phyloP scores from a whole-genome alignment of 192 early-diverging fungal genomes.

The Podochytrium sp. region DNA sequence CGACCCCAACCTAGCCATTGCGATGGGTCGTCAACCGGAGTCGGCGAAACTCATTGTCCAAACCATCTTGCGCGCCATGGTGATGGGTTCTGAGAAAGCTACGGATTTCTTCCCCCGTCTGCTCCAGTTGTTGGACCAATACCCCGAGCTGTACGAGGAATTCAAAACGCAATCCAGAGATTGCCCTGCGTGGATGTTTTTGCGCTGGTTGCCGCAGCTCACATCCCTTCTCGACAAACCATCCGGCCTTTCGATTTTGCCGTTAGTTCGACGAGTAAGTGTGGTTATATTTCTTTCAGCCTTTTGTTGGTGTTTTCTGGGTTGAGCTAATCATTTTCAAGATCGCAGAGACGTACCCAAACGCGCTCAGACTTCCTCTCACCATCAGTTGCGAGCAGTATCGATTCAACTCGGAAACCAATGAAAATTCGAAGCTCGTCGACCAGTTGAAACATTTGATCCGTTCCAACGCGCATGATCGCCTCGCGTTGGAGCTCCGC shows the following conservation, averaged over 20 bases:
- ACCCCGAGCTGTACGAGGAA: conserved; percentile 51
- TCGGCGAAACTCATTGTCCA: conserved; percentile 43
- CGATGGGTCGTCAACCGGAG: background rate
- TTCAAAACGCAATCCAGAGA: conserved; percentile 31
- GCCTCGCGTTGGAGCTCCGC: conserved; percentile 65
- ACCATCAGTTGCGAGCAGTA: conserved; percentile 75
- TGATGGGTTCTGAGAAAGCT: conserved; percentile 52
- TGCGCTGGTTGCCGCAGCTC: conserved; percentile 78
- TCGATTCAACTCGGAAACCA: conserved; percentile 38
- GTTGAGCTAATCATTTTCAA: conserved; percentile 23
- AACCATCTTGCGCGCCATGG: conserved; percentile 60
- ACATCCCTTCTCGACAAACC: conserved; percentile 71
- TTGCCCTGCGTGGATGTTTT: conserved; percentile 66
- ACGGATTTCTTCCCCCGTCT: conserved; percentile 71
- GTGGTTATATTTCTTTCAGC: background rate
- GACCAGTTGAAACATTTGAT: conserved; percentile 37
- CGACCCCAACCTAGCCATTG: background rate
- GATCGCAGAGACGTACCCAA: conserved; percentile 67
- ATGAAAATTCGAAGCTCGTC: conserved; percentile 31
- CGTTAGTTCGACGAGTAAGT: conserved; percentile 51
- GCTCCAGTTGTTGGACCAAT: conserved; percentile 59
- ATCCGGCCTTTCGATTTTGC: conserved; percentile 52
- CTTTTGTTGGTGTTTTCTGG: background rate
- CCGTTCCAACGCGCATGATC: conserved; percentile 53
- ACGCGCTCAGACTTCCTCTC: conserved; percentile 70